Percentiles rank a stretch among this genome's conserved stretches.
Conservation (phyloP, 257 asterid genomes). For the Eustoma russellianum region DNA sequence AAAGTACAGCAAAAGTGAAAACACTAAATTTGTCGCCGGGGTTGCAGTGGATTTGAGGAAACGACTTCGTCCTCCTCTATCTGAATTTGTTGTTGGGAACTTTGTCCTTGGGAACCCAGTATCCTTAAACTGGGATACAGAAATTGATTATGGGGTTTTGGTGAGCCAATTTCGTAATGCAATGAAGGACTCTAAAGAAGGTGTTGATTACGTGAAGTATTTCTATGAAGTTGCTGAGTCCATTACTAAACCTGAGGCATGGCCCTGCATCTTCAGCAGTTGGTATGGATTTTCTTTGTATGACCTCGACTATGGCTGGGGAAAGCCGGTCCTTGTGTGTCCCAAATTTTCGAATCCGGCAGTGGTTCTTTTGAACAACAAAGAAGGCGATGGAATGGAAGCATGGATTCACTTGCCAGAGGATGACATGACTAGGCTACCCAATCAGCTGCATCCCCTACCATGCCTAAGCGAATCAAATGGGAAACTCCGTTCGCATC, state of each 20-base stretch:
- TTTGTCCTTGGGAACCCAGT: background rate
- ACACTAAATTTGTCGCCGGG: too few relatives aligned
- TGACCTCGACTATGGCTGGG: constrained; percentile 2
- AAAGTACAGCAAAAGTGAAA: too few relatives aligned
- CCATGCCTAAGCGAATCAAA: background rate
- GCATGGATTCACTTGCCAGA: background rate
- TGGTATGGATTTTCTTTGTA: background rate
- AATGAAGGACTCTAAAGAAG: background rate
- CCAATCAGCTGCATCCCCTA: background rate
- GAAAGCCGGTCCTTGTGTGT: background rate
- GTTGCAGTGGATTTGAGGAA: too few relatives aligned
- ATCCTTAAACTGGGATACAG: background rate
- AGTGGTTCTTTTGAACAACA: background rate
- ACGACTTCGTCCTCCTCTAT: background rate
- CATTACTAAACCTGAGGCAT: background rate
- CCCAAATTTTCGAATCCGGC: background rate
- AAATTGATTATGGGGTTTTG: background rate
- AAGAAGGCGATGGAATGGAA: background rate
- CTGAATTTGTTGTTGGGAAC: background rate
- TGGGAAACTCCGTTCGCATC: too few relatives aligned
- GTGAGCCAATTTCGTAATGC: too few relatives aligned
- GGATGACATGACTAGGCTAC: background rate
- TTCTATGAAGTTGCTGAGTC: background rate
- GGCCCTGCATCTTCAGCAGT: background rate
- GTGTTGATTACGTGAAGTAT: background rate